Base-by-base conservation (phyloP, 257 asterid species). In the Przewalskia tangutica region DNA sequence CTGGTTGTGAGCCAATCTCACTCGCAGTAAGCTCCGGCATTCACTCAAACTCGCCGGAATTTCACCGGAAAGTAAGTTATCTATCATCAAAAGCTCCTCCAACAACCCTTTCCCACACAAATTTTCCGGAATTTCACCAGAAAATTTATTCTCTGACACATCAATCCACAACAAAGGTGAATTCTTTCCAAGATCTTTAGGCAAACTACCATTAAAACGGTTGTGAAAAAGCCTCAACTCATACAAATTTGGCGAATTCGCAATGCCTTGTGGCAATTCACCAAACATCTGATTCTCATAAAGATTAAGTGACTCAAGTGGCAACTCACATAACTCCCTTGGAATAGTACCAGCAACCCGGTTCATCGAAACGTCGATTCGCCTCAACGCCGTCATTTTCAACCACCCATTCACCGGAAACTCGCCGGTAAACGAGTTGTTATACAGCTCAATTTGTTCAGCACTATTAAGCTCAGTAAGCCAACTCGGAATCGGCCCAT, bases 281-380 rank as follows among this genome's bases (percentile, higher is more conserved):
- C 99, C 99, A 10, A 56, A 86, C 38, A 96, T 85, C 8, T 83
- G 84, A 68, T 96, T 96, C 89, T 94, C 94, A 84, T 96, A 96
- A 38, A 96, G 87, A 82, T 94, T 94, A 82, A 96, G 93, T 1
- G 99, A 96, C 91, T 94, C 98, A 38, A 96, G 91, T 10, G 93
- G 91, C 90, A 96, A 86, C 78, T 90, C 89, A 84, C 99, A 96
- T 81, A 96, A 34, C 93, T 92, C 99, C 3, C 85, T 53, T 0
- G 99, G 99, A 58, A 96, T 93, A 66, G 80, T 67, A 79, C 99
- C 99, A 38, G 85, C 86, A 90, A 96, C 79, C 86, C 66, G 84
- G 88, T 96, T 96, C 98, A 93, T 96, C 16, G 99, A 96, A 54
- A 89, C 94, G 82, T 96, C 99, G 8, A 96, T 71, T 82, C 95